phyloP scores from a whole-genome alignment of 108 stramenopile genomes.

The Chaetoceros muelleri region DNA sequence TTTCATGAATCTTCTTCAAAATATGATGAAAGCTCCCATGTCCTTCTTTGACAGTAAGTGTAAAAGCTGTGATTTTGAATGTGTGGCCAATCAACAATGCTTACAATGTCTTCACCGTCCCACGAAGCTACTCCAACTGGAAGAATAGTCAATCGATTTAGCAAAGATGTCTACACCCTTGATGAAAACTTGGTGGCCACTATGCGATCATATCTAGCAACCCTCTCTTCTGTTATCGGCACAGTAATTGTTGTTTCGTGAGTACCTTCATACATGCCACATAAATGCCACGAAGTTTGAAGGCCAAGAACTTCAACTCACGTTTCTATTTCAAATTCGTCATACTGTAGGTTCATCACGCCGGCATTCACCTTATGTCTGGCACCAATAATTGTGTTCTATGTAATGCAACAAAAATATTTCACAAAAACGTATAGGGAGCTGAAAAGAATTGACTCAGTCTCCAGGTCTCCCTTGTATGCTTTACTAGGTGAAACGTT shows the following conservation, averaged over 20 bases:
- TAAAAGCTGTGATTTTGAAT: too few relatives aligned
- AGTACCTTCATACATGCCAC: constrained; percentile 18
- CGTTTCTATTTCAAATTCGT: not conserved
- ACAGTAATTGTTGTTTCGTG: constrained; percentile 68
- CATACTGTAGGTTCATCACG: constrained; percentile 16
- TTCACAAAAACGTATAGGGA: constrained; percentile 59
- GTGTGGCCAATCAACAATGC: too few relatives aligned
- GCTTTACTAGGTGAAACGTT: constrained; percentile 87
- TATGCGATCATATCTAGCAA: constrained; percentile 56
- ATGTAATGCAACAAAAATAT: constrained; percentile 56
- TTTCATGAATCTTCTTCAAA: constrained; percentile 38
- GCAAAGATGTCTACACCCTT: constrained; percentile 83
- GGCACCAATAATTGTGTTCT: constrained; percentile 61
- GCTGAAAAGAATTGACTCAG: constrained; percentile 84
- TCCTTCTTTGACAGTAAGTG: constrained; percentile 63
- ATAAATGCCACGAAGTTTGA: too few relatives aligned
- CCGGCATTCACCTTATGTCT: constrained; percentile 37
- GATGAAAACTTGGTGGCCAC: constrained; percentile 81
- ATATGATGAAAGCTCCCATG: constrained; percentile 78
- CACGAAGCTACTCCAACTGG: too few relatives aligned
- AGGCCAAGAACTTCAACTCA: too few relatives aligned
- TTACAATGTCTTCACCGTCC: too few relatives aligned
- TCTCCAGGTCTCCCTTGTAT: constrained; percentile 81
- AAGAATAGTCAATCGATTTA: constrained; percentile 34
- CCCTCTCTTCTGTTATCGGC: constrained; percentile 51